Base-by-base conservation (phyloP, 805 yeast species). In the Suhomyces emberorum region DNA sequence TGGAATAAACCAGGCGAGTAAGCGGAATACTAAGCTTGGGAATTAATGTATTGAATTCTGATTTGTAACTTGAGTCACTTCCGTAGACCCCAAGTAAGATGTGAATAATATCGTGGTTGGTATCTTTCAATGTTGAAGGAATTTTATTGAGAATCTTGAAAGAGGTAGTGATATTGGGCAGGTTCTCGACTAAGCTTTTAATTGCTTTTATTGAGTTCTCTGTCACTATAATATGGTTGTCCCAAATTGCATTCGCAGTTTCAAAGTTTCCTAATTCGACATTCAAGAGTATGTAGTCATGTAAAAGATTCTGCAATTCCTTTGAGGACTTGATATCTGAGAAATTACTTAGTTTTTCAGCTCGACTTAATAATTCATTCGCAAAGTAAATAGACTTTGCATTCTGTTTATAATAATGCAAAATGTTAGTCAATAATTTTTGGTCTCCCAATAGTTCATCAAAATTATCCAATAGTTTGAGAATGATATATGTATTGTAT, bases 1-100 rank as follows among this genome's bases (percentile, higher is more conserved):
- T 56, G 4, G 67, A 54, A 5, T 66, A 42, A 2, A 67, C 54
- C 47, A 54, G 55, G 16, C 69, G 43, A 19, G 48, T 43, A n/a
- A 65, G 41, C 6, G 68, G 69, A 4, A 63, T 52, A n/a, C 33
- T 39, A 12, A 63, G 42, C 21, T 39, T 32, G 20, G 48, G 45
- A 5, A 59, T 41, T 16, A 60, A 45, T 10, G 16, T 21, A n/a
- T 52, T 51, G 34, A 55, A 52, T 30, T 46, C 29, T 2, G 30
- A 23, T 2, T 15, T n/a, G 12, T 36, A 21, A 9, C 23, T 38
- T 6, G 26, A 32, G 5, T 39, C 29, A 15, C 38, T 39, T n/a
- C 61, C 61, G 29, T 44, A 52, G 18, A 43, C 40, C 20, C 41
- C 41, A 26, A 56, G 28, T 10, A 42, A 22, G 15, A 37, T 27